Percentiles rank a stretch among this genome's conserved stretches.
Conservation (phyloP, 2,329 filamentous ascomycete species). For the Fusarium keratoplasticum region DNA sequence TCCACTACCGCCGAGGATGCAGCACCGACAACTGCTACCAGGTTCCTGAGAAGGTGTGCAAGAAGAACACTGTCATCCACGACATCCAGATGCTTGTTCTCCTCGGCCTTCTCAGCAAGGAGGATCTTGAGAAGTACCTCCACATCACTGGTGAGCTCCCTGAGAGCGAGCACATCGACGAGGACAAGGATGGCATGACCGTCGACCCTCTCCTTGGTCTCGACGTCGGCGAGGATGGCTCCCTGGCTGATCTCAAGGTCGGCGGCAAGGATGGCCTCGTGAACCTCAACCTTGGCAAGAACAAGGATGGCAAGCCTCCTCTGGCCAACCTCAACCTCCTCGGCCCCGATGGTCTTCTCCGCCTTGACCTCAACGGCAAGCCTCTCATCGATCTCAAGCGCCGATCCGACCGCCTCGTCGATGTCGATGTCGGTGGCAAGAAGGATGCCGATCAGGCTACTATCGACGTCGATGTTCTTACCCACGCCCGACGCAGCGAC, state of each 20-base stretch:
- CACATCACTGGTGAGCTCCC: constrained; percentile 20
- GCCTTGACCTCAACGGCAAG: constrained; percentile 17
- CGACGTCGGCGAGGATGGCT: constrained; percentile 6
- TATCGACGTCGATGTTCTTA: constrained; percentile 23
- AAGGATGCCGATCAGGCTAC: constrained; percentile 12
- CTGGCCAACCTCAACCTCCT: constrained; percentile 14
- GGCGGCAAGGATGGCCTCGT: constrained; percentile 18
- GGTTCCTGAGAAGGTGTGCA: constrained; percentile 35
- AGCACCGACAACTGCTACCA: constrained; percentile 19
- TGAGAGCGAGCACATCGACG: not conserved
- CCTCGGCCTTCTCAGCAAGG: constrained; percentile 35
- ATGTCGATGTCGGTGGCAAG: constrained; percentile 14
- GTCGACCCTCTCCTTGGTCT: constrained; percentile 21
- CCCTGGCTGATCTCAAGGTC: constrained; percentile 10
- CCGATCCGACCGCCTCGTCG: constrained; percentile 5
- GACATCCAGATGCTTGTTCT: constrained; percentile 36
- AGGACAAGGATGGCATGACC: not conserved
- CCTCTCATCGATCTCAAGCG: constrained; percentile 2
- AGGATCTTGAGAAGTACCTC: constrained; percentile 40
- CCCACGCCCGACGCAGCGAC: not conserved
- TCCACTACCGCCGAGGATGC: constrained; percentile 11
- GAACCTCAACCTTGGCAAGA: constrained; percentile 11
- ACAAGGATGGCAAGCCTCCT: constrained; percentile 11
- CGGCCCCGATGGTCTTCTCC: constrained; percentile 15
- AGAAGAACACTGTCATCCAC: constrained; percentile 32